Evolutionary conservation across 2,329 filamentous ascomycete genomes (phyloP), one percentile per base, ranked within the genome.

Genomic region (Fusarium dlaminii): DNA sequence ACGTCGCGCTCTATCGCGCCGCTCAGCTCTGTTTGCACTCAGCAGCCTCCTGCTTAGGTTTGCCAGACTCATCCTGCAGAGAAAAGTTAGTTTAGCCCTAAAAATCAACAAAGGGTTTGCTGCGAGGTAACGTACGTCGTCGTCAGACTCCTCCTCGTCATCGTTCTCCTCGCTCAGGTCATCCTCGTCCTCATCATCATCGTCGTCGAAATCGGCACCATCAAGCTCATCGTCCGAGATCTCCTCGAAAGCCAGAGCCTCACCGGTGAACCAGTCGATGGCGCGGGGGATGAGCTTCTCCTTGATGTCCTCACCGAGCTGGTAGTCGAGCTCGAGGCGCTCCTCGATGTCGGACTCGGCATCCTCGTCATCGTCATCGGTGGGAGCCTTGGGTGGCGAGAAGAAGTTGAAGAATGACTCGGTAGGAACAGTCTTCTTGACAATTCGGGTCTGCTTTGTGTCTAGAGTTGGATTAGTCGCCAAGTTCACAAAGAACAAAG

Each of bases 401-500:
- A 99, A 99, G 91, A 98, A 98, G 89, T 98, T 98, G 91, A 95
- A 95, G 89, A 99, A 99, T 6, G 96, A 98, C 84, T 98, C 96
- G 66, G 96, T 98, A 42, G 96, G 96, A 52, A 99, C 96, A 4
- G 96, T 98, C 89, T 98, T 98, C 92, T 98, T 98, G 77, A 99
- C 95, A 77, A 99, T 94, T 77, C 96, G 94, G 71, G 96, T 99
- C 85, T 99, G 96, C 89, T 99, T 99, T 78, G 96, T 99, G 88
- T 96, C 96, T 98, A 79, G 45, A 36, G 63, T 43, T 22, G 79
- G 24, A 68, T 75, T 58, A 71, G 65, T 56, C 18, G n/a, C 18
- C 8, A n/a, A 20, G 6, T n/a, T 51, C 30, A 6, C 30, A 6
- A 46, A 49, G 10, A 30, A 24, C 10, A 40, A 51, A 40, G 8